Percentiles rank a stretch among this genome's conserved stretches.
Evolutionary conservation across 1,284 basidiomycete species (phyloP).

Genomic region (Malassezia caprae): DNA sequence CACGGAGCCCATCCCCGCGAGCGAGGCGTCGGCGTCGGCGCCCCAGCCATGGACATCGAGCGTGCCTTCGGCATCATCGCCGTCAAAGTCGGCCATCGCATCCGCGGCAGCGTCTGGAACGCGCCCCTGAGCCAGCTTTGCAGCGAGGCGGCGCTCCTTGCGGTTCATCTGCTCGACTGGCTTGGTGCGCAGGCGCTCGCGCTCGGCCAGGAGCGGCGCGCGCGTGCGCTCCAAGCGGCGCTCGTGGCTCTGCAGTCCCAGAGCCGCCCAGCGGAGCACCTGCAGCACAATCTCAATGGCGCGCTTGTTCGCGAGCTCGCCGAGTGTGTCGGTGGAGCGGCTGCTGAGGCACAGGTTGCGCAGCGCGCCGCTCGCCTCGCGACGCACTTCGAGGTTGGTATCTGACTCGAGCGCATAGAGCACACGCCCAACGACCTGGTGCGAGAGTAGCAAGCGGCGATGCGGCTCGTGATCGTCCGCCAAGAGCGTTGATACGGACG

Average conservation of each 20-base stretch:
- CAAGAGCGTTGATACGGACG: constrained; percentile 34
- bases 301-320: constrained; percentile 30
- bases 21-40: constrained; percentile 7
- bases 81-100: constrained; percentile 16
- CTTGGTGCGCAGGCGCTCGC: constrained; percentile 27
- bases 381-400: constrained; percentile 30
- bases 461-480: constrained; percentile 25
- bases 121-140: constrained; percentile 32
- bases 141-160: constrained; percentile 41
- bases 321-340: constrained; percentile 22
- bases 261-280: constrained; percentile 28
- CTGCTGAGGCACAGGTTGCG: constrained; percentile 44
- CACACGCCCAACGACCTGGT: constrained; percentile 31
- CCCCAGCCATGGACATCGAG: constrained; percentile 15
- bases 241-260: constrained; percentile 22
- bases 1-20: constrained; percentile 22
- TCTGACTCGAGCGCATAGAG: constrained; percentile 29
- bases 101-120: constrained; percentile 20
- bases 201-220: constrained; percentile 18
- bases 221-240: constrained; percentile 8
- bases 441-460: constrained; percentile 20
- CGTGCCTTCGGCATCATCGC: constrained; percentile 15
- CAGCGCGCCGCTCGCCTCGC: constrained; percentile 43
- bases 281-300: constrained; percentile 24
- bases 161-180: constrained; percentile 44